Evolutionary conservation across 2,329 filamentous ascomycete genomes (phyloP).

Genomic region (Colletotrichum filicis): DNA sequence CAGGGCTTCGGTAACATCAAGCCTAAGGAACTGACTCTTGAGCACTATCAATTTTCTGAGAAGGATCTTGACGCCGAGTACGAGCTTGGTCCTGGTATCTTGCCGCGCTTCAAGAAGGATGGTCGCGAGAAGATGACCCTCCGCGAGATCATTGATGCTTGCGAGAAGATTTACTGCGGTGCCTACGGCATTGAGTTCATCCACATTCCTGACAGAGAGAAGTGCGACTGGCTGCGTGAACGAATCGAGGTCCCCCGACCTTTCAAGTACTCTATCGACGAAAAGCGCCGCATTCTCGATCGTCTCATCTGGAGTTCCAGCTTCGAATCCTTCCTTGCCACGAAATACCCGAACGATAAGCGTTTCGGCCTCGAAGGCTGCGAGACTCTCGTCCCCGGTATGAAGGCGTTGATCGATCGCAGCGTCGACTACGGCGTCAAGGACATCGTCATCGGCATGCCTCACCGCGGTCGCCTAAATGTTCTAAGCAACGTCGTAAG

Average conservation of each 20-base stretch:
- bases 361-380: slow-evolving; percentile 98
- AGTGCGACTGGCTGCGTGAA: slow-evolving; percentile 98
- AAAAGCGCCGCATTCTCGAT: slow-evolving; percentile 97
- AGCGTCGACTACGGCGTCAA: slow-evolving; percentile 99
- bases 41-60: slow-evolving; percentile 95
- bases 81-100: slow-evolving; percentile 89
- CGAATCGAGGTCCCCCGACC: slow-evolving; percentile 93
- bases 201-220: slow-evolving; percentile 95
- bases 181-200: slow-evolving; percentile 99
- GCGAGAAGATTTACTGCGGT: slow-evolving; percentile 96
- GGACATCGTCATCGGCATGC: slow-evolving; percentile 99
- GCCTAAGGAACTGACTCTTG: slow-evolving; percentile 91
- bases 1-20: slow-evolving; percentile 86
- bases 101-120: slow-evolving; percentile 92
- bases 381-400: slow-evolving; percentile 95
- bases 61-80: slow-evolving; percentile 94
- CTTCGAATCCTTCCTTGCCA: slow-evolving; percentile 94
- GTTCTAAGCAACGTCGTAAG: slow-evolving; percentile 98
- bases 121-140: slow-evolving; percentile 95
- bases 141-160: slow-evolving; percentile 91
- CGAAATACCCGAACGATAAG: slow-evolving; percentile 99
- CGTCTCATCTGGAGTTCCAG: slow-evolving; percentile 98
- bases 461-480: slow-evolving; percentile 97
- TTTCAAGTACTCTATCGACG: slow-evolving; percentile 97
- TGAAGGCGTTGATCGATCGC: slow-evolving; percentile 98